Evolutionary conservation across 139 green algal genomes (phyloP), one percentile per base, ranked within the genome.

Genomic region (Tetraselmis striata): DNA sequence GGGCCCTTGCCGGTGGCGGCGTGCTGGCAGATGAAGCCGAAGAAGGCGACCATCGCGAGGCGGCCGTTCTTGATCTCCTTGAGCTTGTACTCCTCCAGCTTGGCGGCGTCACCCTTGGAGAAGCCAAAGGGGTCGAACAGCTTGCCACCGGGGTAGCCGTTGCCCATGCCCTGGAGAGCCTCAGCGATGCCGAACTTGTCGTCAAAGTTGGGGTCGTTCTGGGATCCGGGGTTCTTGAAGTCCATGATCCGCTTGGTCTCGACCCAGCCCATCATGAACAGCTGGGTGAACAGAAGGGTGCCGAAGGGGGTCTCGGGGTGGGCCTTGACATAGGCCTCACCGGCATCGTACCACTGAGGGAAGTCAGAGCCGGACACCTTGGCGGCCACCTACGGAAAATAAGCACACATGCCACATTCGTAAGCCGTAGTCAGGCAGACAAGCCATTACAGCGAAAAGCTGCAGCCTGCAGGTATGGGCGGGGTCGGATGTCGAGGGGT

Each of bases 181-280:
- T 86, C 90, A 31, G 67, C 30, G 83, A 92, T 83, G 85, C 95
- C 92, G n/a, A 85, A 84, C 25, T 82, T 79, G 83, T 92, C 93
- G 80, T 89, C 91, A 11, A 91, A 28, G 83, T 89, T 88, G 31
- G 91, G 85, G 29, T 93, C 31, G 88, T 92, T 93, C 29, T 89
- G 89, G 31, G 93, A 87, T 59, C 90, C 84, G 79, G 84, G 86
- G 87, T 95, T 95, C 88, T 93, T 94, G 79, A 95, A 82, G 89
- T 94, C 92, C 87, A 91, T 92, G 23, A 92, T 79, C 87, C 94
- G 88, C 91, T 96, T 96, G 77, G 84, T 85, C 93, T 98, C 94
- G 78, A 95, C 94, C 83, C 95, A 98, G 87, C 91, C 88, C 84
- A 85, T 91, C 79, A 95, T 80, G 87, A 95, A 90, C 27, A 96